Evolutionary conservation across 345 rosid species (phyloP).

Genomic region (Eucalyptus tenuipes): DNA sequence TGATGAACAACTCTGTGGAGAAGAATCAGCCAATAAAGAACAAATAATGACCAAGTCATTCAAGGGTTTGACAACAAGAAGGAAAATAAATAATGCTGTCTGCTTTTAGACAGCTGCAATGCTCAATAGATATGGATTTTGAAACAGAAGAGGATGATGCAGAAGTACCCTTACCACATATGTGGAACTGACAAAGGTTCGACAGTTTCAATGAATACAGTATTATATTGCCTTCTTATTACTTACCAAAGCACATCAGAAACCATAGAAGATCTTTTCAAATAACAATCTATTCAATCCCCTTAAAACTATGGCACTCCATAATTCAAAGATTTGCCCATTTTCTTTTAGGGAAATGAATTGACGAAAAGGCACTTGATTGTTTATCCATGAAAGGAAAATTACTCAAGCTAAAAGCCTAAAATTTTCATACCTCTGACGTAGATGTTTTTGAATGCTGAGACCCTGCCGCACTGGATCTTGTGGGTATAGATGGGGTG

Average conservation of each 20-base stretch:
- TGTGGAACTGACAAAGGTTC: neutral
- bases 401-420: neutral
- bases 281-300: neutral
- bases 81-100: neutral
- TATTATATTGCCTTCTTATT: neutral
- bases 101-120: neutral
- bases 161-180: neutral
- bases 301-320: neutral
- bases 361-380: neutral
- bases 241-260: neutral
- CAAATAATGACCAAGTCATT: neutral
- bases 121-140: neutral
- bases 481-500: slow-evolving; percentile 4
- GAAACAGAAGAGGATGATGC: neutral
- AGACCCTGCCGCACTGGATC: slow-evolving; percentile 9
- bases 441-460: neutral
- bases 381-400: neutral
- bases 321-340: neutral
- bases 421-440: slow-evolving; percentile 18
- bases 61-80: neutral
- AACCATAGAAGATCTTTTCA: neutral
- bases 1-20: neutral
- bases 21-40: neutral
- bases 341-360: neutral
- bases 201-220: neutral